A percentile compares a stretch with the other conserved stretches of the same genome.
These are phyloP conservation scores for Alternaria viburni DNA, from an alignment of 2,329 filamentous ascomycete species.

Conservation along the genomic window DNA sequence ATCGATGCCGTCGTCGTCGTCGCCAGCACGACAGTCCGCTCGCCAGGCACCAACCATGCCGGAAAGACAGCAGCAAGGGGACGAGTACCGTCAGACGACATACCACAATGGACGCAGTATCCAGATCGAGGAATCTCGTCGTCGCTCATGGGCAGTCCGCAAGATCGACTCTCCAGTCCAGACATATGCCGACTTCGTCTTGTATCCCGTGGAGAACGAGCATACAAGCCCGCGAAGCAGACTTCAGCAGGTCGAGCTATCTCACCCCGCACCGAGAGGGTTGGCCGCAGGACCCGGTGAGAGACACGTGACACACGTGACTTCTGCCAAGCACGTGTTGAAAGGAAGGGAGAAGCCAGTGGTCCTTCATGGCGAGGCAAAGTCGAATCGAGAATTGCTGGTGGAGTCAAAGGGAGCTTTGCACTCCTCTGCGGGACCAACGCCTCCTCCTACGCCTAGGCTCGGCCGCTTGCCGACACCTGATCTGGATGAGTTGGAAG, in stretches of 20 bases:
- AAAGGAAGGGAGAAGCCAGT: constrained; percentile 21
- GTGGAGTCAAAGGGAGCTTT: background rate
- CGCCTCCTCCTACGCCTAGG: constrained; percentile 42
- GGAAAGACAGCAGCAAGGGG: background rate
- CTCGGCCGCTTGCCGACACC: constrained; percentile 41
- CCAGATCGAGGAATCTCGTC: constrained; percentile 35
- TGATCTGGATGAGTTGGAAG: constrained; percentile 38
- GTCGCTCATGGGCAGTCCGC: constrained; percentile 17
- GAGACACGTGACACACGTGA: constrained; percentile 22
- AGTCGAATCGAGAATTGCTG: background rate
- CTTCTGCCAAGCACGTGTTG: constrained; percentile 3
- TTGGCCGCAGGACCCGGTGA: background rate
- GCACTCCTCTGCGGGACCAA: constrained; percentile 1
- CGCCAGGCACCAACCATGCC: background rate
- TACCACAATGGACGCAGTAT: constrained; percentile 32
- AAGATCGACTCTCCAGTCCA: background rate
- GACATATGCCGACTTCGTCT: constrained; percentile 6
- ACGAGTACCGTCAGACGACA: constrained; percentile 30
- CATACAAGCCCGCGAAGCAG: background rate
- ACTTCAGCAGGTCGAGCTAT: background rate
- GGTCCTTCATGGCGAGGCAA: constrained; percentile 17
- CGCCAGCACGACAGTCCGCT: constrained; percentile 4
- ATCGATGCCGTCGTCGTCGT: constrained; percentile 31
- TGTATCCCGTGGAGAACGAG: background rate
- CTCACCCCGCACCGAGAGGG: background rate